A percentile compares a stretch with the other conserved stretches of the same genome.
phyloP scores from a whole-genome alignment of 768 basidiomycete species.

The Lactarius vividus region DNA sequence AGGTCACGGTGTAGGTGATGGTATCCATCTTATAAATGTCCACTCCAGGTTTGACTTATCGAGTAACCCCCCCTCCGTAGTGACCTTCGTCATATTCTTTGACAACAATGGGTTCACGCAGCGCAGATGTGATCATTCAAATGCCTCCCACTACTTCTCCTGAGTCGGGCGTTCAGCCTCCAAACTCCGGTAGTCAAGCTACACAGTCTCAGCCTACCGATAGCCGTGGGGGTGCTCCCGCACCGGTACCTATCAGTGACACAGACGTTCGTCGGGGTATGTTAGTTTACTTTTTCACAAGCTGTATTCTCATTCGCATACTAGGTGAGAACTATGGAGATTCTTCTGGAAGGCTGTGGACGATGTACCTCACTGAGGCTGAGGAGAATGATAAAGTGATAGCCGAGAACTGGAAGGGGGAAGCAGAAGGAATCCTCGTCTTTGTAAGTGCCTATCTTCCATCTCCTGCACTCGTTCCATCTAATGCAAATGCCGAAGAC shows the following conservation, averaged over 20 bases:
- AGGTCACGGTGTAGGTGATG: neutral
- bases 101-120: neutral
- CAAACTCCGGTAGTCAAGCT: no score
- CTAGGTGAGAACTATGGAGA: neutral
- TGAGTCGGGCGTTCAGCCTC: no score
- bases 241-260: no score
- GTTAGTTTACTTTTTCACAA: neutral
- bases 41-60: neutral
- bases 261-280: neutral
- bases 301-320: neutral
- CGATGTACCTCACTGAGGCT: neutral
- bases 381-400: neutral
- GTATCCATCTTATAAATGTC: neutral
- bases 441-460: no score
- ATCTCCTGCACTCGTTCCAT: no score
- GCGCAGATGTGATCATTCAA: no score
- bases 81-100: neutral
- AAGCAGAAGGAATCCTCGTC: neutral
- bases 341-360: neutral
- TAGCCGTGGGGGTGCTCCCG: neutral
- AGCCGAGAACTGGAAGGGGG: neutral
- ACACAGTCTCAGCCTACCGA: no score
- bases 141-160: no score
- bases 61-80: neutral
- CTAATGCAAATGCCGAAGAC: neutral